Percentiles rank a stretch among this genome's conserved stretches.
These are phyloP conservation scores for Puccinia horiana DNA, from an alignment of 1,284 basidiomycete species.

Conservation along the genomic window DNA sequence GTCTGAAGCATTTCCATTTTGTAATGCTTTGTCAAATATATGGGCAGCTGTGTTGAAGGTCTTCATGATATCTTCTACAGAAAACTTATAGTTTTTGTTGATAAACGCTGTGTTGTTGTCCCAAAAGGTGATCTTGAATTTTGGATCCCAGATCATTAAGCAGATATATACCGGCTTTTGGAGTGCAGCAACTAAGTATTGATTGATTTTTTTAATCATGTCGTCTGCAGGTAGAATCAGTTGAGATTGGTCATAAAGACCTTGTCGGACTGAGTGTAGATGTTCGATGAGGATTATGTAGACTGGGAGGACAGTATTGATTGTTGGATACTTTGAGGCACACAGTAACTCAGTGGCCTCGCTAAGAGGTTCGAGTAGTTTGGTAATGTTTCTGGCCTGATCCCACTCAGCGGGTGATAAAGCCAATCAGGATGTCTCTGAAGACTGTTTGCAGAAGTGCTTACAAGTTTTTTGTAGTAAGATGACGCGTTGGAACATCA, in stretches of 20 bases:
- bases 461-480: neutral
- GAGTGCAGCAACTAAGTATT: neutral
- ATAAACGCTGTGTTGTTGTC: neutral
- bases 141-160: constrained; percentile 16
- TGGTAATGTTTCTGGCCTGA: neutral
- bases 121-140: constrained; percentile 10
- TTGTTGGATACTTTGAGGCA: constrained; percentile 31
- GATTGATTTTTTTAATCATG: neutral
- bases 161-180: neutral
- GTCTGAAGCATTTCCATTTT: no score
- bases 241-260: neutral
- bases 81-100: neutral
- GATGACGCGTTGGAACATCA: neutral
- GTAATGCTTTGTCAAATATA: no score
- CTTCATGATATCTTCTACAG: neutral
- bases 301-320: constrained; percentile 6
- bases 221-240: neutral
- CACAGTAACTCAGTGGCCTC: neutral
- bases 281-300: constrained; percentile 3
- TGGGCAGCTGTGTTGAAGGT: neutral
- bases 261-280: neutral
- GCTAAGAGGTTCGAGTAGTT: neutral
- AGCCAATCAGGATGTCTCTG: neutral
- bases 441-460: neutral
- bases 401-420: neutral